These are phyloP conservation scores for Tuber microsphaerosporum DNA, from an alignment of 495 filamentous ascomycete species.

Conservation along the genomic window DNA sequence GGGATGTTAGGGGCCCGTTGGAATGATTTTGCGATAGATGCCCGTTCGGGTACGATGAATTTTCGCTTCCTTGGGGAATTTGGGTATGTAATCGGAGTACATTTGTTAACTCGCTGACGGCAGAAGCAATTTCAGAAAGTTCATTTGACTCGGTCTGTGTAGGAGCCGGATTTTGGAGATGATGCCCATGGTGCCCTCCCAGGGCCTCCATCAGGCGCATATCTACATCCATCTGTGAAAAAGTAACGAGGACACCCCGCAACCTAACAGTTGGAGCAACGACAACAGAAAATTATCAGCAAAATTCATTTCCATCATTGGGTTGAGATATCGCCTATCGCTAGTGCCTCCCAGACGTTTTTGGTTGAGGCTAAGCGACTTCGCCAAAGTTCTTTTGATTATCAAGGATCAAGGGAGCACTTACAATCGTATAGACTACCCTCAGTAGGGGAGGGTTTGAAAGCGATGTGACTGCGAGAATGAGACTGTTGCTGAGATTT, in stretches of 20 bases:
- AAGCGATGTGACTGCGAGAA: conserved; percentile 32
- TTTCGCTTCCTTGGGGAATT: neutral
- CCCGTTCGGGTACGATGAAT: neutral
- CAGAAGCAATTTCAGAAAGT: neutral
- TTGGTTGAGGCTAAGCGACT: neutral
- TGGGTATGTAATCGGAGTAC: neutral
- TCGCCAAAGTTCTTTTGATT: neutral
- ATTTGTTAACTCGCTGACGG: neutral
- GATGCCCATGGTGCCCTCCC: neutral
- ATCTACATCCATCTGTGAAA: neutral
- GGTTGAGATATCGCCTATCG: neutral
- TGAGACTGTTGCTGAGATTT: conserved; percentile 36
- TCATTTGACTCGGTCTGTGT: neutral
- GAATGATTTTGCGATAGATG: neutral
- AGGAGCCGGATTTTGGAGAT: neutral
- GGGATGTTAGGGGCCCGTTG: neutral
- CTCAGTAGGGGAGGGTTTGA: conserved; percentile 28
- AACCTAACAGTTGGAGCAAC: neutral
- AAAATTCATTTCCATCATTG: neutral
- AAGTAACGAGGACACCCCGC: neutral
- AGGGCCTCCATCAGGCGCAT: conserved; percentile 2
- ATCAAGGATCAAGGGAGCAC: conserved; percentile 18
- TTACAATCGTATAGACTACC: conserved; percentile 30
- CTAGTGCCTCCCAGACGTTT: neutral
- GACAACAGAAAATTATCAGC: neutral